Evolutionary conservation across 768 basidiomycete species (phyloP), one percentile per base, ranked within the genome.

Genomic region (Hysterangium stoloniferum): DNA sequence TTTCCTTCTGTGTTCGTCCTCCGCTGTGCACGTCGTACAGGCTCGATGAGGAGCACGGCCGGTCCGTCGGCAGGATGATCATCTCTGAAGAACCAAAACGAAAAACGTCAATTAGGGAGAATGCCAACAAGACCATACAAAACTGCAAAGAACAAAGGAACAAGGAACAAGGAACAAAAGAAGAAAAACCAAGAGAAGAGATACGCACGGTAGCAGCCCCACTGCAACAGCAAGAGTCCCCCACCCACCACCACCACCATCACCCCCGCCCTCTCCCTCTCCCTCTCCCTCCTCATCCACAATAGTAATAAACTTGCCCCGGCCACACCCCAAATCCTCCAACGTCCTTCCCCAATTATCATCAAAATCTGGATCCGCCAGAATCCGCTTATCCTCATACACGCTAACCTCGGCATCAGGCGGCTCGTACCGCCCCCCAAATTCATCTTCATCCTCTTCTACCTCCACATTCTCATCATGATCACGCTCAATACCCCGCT

Each of bases 341-440:
- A 99, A 63, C 41, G 89, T 91, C 54, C 84, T 75, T 2, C 77
- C 83, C 54, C 78, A 62, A 59, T 97, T 97, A 59, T 97, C 94
- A 40, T 90, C 85, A 75, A 86, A 95, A 61, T 98, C 95, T 6
- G 91, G 90, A 60, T 98, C 96, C 56, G 81, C 85, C 49, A 99
- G 67, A 38, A 99, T 66, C 37, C 93, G 75, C 58, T 85, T 83
- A 41, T 87, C 92, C 64, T 97, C 90, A 59, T 83, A 89, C 31
- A 94, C 84, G 57, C 80, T 85, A 9, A 93, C 80, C 38, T 87
- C 82, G n/a, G 71, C 60, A 37, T 63, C 60, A 3, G 68, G 68
- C 62, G 71, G 59, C 60, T 71, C 67, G 9, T 59, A 57, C 0
- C 36, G 50, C 19, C 58, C 64, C 1, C 57, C 63, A 2, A 65